Conservation (phyloP, 257 asterid genomes). For the Solanum phureja region DNA sequence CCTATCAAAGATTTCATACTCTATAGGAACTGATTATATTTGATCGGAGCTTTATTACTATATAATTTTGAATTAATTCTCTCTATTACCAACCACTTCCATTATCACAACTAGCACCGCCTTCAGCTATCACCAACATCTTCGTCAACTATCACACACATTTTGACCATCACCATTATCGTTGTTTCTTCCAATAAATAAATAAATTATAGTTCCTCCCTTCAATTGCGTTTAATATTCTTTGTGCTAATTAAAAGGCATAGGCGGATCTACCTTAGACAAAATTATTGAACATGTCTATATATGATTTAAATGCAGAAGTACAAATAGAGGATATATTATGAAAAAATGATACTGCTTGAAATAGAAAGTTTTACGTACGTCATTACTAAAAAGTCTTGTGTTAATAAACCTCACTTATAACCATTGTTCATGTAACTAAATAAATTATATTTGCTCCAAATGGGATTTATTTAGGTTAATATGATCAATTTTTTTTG, state of each 20-base stretch:
- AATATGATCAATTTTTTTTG: background rate
- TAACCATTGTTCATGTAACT: background rate
- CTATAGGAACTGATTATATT: rapidly evolving
- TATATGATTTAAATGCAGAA: background rate
- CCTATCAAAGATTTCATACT: no score
- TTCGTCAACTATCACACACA: no score
- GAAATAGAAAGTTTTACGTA: no score
- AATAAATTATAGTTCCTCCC: background rate
- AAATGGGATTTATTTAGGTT: background rate
- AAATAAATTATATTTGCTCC: background rate
- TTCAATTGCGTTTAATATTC: background rate
- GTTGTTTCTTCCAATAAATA: background rate
- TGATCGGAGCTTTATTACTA: no score
- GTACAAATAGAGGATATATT: background rate
- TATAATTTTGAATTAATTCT: background rate
- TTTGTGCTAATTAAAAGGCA: background rate
- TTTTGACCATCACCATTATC: background rate
- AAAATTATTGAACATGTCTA: background rate
- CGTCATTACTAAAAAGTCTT: no score
- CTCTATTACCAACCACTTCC: background rate
- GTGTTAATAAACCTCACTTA: background rate
- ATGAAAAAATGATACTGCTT: no score
- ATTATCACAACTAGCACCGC: background rate
- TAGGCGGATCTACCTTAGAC: background rate
- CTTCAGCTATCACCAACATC: background rate